phyloP scores from a whole-genome alignment of 2,329 filamentous ascomycete genomes.

The Grosmannia serpens region DNA sequence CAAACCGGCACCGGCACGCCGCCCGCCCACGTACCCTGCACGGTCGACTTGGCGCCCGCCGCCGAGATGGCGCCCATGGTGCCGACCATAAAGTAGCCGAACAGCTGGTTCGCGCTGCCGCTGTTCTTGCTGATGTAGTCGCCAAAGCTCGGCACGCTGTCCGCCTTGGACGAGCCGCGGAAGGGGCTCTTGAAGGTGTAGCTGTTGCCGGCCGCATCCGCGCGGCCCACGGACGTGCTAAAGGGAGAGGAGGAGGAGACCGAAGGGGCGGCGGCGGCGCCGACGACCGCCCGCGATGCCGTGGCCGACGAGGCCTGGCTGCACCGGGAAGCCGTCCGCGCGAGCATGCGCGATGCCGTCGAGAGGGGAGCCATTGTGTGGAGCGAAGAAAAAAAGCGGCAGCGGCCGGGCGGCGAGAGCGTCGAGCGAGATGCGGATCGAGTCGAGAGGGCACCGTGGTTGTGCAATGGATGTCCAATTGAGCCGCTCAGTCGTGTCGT shows the following conservation, averaged over 20 bases:
- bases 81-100: conserved; percentile 98
- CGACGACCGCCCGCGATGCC: conserved; percentile 25
- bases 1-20: too few species aligned
- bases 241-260: conserved; percentile 16
- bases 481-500: background rate
- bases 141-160: conserved; percentile 77
- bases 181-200: conserved; percentile 50
- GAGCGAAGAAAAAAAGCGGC: background rate
- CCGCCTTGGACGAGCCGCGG: conserved; percentile 45
- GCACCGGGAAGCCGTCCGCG: conserved; percentile 35
- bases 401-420: background rate
- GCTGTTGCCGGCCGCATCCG: conserved; percentile 25
- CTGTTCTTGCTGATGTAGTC: conserved; percentile 67
- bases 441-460: conserved; percentile 16
- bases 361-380: conserved; percentile 54
- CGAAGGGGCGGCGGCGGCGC: background rate
- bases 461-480: conserved; percentile 11
- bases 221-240: conserved; percentile 35
- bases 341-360: conserved; percentile 55
- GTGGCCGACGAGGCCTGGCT: conserved; percentile 25
- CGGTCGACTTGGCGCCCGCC: conserved; percentile 91
- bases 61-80: conserved; percentile 85
- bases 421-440: background rate
- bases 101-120: conserved; percentile 68
- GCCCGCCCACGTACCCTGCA: conserved; percentile 75